These are phyloP conservation scores for Monilinia laxa DNA, from an alignment of 2,329 filamentous ascomycete genomes.

Conservation along the genomic window DNA sequence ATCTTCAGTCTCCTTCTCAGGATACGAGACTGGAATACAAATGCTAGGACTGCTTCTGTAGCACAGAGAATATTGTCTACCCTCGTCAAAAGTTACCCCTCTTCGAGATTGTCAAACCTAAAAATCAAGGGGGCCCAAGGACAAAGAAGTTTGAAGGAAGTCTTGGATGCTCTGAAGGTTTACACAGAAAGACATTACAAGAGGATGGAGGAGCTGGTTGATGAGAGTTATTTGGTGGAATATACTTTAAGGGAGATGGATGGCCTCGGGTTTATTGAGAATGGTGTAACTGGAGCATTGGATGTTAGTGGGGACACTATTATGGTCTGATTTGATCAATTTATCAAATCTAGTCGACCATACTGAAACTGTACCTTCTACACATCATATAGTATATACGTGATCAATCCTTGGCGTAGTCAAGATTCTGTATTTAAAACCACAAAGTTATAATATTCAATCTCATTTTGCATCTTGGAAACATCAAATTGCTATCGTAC, in stretches of 20 bases:
- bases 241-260: conserved; percentile 96
- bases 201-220: conserved; percentile 82
- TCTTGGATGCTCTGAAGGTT: conserved; percentile 80
- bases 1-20: conserved; percentile 79
- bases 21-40: conserved; percentile 95
- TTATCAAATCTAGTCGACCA: background rate
- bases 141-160: conserved; percentile 72
- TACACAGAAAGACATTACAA: conserved; percentile 95
- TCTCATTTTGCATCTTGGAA: background rate
- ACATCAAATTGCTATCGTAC: no score
- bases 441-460: background rate
- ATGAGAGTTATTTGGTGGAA: conserved; percentile 92
- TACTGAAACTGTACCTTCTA: background rate
- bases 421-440: background rate
- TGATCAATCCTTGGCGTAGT: no score
- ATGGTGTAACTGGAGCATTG: conserved; percentile 2
- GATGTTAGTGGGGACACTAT: conserved; percentile 19
- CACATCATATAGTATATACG: background rate
- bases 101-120: conserved; percentile 70
- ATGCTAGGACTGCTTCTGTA: conserved; percentile 79
- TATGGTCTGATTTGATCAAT: conserved; percentile 18
- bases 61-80: conserved; percentile 83
- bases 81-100: conserved; percentile 77
- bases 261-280: conserved; percentile 36
- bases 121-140: conserved; percentile 58